Base-by-base conservation (phyloP, 2,329 filamentous ascomycete species). In the Orbilia blumenaviensis region DNA sequence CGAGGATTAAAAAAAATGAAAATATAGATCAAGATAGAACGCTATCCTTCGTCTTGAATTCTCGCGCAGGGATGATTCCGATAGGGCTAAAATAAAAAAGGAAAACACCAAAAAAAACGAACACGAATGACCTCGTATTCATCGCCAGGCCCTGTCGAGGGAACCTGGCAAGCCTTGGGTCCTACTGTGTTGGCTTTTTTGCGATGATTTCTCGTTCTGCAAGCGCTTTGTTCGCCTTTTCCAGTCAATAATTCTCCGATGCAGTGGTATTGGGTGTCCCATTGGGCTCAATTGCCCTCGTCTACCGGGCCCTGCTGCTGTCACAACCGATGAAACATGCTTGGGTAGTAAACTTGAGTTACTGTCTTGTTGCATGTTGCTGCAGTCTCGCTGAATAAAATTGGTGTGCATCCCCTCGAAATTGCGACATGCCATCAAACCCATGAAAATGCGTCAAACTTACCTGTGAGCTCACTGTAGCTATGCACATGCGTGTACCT, bases 151-250 rank as follows among this genome's bases (percentile, higher is more conserved):
- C 54, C 44, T 34, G 42, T 25, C 36, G 44, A 46, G 16, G 32
- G 38, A 48, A 44, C 62, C 44, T 23, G 16, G 44, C 25, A 46
- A 21, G 16, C 29, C 32, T 62, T 4, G 12, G 38, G 21, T 42
- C 18, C 42, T 46, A 25, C 42, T 29, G 16, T 41, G 9, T 27
- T 66, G 36, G 41, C 12, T 42, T 54, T 62, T 16, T 36, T 50
- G 32, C 41, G 10, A 34, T 44, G 56, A 63, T 67, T 74, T 74
- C 69, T 67, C 23, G 69, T 67, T 67, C 62, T 56, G 69, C 69
- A 46, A 74, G 50, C 69, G 69, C 69, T 75, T 67, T 75, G 71
- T 48, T 75, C 71, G 71, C 69, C 63, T 62, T 54, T 58, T 50
- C 64, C 34, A 50, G 27, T 32, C 12, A 38, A 61, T 46, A 74